Base-by-base conservation (phyloP, 495 filamentous ascomycete species). In the Trypethelium eluteriae region DNA sequence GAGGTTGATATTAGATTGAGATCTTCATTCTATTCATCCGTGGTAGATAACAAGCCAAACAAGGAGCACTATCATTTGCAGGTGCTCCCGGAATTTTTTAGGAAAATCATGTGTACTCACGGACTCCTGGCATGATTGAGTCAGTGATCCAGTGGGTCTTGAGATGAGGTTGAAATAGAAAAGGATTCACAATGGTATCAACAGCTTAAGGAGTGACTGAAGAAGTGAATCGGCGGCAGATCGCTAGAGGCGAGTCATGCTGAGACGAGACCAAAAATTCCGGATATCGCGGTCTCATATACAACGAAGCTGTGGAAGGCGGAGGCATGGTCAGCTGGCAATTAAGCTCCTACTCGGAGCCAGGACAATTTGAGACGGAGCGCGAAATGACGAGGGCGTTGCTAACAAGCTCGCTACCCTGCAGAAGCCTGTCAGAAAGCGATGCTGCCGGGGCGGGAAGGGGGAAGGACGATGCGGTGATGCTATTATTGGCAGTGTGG, bases 111-210 rank as follows among this genome's bases (percentile, higher is more conserved):
- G 12, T 38, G 18, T 46, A 57, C 62, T 53, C 14, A 68, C 62
- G 38, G 46, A 53, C 62, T 44, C 62, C 67, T 11, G 67, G 62
- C 63, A 64, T 68, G 38, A 34, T 65, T 44, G 7, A 6, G 47
- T 38, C 11, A 10, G 41, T 44, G 6, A 38, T 44, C 16, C 35
- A 2, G 32, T 14, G 12, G 36, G 38, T 6, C 64, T 65, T 57
- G 47, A 65, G 44, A 35, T 65, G 39, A 25, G 32, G 2, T 18
- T 56, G n/a, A 39, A 3, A 9, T n/a, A 36, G 32, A 59, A 7
- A 1, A 34, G 32, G 36, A 0, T 9, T 18, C 7, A 44, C 6
- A 44, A 44, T 7, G 6, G 6, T 44, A 44, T 44, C 7, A 14
- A 44, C 14, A 44, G 41, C 41, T 25, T 44, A 44, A 44, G 41